A percentile compares a stretch with the other conserved stretches of the same genome.
phyloP scores from a whole-genome alignment of 2,329 filamentous ascomycete species.

The Penicillium carneum region DNA sequence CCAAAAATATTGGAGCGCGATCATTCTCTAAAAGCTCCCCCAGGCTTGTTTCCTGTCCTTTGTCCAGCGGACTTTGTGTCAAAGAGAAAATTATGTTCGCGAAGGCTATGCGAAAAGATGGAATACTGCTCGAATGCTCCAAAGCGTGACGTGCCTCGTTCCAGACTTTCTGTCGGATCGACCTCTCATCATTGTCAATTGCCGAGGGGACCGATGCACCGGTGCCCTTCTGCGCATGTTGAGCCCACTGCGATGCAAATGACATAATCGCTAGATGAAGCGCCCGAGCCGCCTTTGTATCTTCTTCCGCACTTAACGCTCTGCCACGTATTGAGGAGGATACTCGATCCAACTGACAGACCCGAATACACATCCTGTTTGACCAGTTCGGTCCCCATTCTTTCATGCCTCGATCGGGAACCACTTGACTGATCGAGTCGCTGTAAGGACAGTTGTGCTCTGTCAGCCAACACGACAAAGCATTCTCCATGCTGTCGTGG shows the following conservation, averaged over 20 bases:
- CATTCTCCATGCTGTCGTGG: constrained; percentile 55
- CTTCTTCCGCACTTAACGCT: constrained; percentile 47
- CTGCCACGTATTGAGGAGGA: constrained; percentile 49
- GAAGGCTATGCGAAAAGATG: constrained; percentile 56
- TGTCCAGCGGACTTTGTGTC: constrained; percentile 51
- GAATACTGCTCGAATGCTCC: constrained; percentile 48
- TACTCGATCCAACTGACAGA: constrained; percentile 52
- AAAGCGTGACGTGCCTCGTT: constrained; percentile 53
- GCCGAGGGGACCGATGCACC: constrained; percentile 14
- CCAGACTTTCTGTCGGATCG: constrained; percentile 52
- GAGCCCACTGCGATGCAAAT: constrained; percentile 55
- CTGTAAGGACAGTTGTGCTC: constrained; percentile 56
- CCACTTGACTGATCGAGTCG: constrained; percentile 27
- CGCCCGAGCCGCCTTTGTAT: constrained; percentile 49
- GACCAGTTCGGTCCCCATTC: constrained; percentile 51
- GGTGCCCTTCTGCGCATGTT: constrained; percentile 28
- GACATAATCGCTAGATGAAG: constrained; percentile 55
- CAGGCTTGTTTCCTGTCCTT: constrained; percentile 25
- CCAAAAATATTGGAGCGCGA: constrained; percentile 48
- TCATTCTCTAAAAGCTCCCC: constrained; percentile 36
- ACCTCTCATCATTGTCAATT: constrained; percentile 45
- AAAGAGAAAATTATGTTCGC: constrained; percentile 58
- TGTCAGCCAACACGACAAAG: constrained; percentile 54
- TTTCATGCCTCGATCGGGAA: constrained; percentile 28
- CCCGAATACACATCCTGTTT: constrained; percentile 55